Conservation (phyloP, 75 land plant genomes). For the Pinus albicaulis region DNA sequence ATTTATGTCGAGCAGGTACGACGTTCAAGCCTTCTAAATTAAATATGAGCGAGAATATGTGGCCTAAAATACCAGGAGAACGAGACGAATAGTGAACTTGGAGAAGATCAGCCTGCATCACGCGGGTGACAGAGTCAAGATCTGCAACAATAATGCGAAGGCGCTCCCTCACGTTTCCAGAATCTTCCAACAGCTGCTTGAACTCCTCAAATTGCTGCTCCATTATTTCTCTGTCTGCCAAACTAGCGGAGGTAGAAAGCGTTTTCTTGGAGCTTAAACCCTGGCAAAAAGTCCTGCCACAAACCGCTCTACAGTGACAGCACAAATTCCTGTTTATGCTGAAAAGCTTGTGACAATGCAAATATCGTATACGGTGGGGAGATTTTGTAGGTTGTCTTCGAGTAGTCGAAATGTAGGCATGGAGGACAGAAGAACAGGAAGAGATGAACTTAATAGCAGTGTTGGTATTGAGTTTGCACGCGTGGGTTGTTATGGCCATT, state of each 20-base stretch:
- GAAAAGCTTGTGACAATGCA: neutral
- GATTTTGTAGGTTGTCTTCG: neutral
- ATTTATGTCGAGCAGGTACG: neutral
- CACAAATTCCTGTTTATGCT: neutral
- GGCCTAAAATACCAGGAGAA: constrained; percentile 25
- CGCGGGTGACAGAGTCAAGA: constrained; percentile 49
- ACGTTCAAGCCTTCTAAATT: neutral
- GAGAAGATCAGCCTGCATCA: constrained; percentile 61
- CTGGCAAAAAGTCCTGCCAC: neutral
- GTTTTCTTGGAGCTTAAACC: neutral
- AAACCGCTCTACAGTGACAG: neutral
- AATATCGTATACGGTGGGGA: neutral
- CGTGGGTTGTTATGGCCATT: neutral
- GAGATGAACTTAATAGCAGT: neutral
- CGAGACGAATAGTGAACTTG: constrained; percentile 78
- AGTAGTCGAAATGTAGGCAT: neutral
- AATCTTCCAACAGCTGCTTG: constrained; percentile 48
- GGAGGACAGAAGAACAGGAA: neutral
- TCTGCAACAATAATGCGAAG: constrained; percentile 48
- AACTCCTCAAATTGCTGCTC: constrained; percentile 79
- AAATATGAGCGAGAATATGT: neutral
- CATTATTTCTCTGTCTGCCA: constrained; percentile 13
- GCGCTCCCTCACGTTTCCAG: constrained; percentile 54
- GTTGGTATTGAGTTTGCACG: neutral
- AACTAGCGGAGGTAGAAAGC: neutral